Base-by-base conservation (phyloP, 2,329 filamentous ascomycete genomes). In the Ceratocystiopsis sp. region DNA sequence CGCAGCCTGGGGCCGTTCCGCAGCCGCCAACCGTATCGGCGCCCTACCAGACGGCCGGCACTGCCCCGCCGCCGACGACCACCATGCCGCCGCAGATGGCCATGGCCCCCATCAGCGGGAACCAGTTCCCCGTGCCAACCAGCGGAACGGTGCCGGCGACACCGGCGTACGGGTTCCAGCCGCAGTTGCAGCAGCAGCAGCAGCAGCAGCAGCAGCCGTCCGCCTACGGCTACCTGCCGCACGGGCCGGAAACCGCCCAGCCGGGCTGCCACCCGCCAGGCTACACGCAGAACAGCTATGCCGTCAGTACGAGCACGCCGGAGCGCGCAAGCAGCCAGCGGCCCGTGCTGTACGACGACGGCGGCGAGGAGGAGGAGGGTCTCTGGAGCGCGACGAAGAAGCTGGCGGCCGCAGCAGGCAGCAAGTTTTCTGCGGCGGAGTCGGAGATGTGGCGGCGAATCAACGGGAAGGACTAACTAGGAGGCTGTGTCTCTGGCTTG, bases 371-470 rank as follows among this genome's bases (percentile, higher is more conserved):
- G n/a, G 66, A 63, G 15, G 64, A 67, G n/a, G 55, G 59, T 19
- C 58, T 75, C 7, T 75, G 71, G 70, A 64, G 63, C 44, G 58
- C 67, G 39, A 72, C 72, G 12, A 74, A 70, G 62, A 75, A 71
- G 55, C 67, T 70, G 63, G 71, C 69, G 38, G 60, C 65, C 46
- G 66, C 65, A 33, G 74, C 73, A 8, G 73, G 74, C 41, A 67
- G 68, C 47, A 72, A 67, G 54, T 57, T 79, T 25, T 69, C 66
- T 10, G 69, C 67, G 14, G 73, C 71, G 14, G 75, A 79, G 61
- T 62, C 61, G 41, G 72, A 77, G 57, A 67, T 79, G 19, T 79
- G 75, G 75, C 69, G 67, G 58, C 68, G 66, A 53, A 73, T 78
- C 54, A 78, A 74, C 58, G 75, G 73, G 59, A 62, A 69, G 40